Evolutionary conservation across 2,329 filamentous ascomycete genomes (phyloP), one percentile per base, ranked within the genome.

Genomic region (Botrytis porri): DNA sequence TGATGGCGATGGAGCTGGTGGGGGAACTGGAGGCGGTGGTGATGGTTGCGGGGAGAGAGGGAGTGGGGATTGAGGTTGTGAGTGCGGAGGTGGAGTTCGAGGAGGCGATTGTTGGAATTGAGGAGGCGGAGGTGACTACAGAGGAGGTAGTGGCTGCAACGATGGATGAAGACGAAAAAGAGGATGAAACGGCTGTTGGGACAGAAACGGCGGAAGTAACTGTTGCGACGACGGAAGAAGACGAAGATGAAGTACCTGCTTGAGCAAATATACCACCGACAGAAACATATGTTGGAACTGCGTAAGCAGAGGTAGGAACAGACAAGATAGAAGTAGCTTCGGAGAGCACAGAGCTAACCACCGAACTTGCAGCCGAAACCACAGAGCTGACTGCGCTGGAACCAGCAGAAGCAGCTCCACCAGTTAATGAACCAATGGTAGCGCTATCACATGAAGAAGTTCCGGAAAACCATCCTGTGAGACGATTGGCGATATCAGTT

Each of bases 401-500:
- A 59, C 57, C 69, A 3, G 35, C 25, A 63, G 65, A 69, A 8
- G 65, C 67, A 60, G 25, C 5, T 22, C 54, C 29, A 12, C 69
- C 69, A 7, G 57, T 70, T n/a, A 76, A 5, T 41, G 63, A 73
- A 20, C 72, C 76, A 67, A 78, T 73, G 12, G 66, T 72, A 48
- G 45, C 57, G 25, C 69, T 32, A 32, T 75, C 51, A 63, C 77
- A 78, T 22, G 62, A 54, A 37, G 67, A 74, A 77, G 61, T 35
- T n/a, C 62, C 51, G 1, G 61, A 7, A 48, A 48, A 67, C 70
- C 70, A 72, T 37, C 77, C 76, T 32, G 74, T 74, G 3, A 79
- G 71, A 32, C 77, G 72, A 66, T 79, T 79, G 14, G 77, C 78
- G 64, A 79, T 62, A 70, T 79, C 77, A 4, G 75, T 75, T 1